Evolutionary conservation across 2,329 filamentous ascomycete species (phyloP).

Genomic region (Colletotrichum cuscutae): DNA sequence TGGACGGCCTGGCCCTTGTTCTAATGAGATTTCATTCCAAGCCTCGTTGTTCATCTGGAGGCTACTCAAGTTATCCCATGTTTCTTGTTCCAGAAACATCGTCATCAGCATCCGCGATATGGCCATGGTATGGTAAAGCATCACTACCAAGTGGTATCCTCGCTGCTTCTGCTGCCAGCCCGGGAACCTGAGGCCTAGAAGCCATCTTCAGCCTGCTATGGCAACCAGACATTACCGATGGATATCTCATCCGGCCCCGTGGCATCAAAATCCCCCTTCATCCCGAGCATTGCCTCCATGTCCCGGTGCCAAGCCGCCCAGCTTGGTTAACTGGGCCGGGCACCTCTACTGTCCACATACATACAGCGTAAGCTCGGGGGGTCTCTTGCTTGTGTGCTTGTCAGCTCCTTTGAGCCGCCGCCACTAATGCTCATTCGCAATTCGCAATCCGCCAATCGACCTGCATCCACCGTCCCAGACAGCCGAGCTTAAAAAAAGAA

Average conservation of each 20-base stretch:
- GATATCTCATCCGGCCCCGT: not conserved
- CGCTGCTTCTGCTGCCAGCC: not conserved
- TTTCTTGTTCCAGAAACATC: not conserved
- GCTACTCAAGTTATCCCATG: not conserved
- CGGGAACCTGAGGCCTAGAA: not conserved
- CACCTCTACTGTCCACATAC: not conserved
- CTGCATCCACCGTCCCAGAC: slow-evolving; percentile 28
- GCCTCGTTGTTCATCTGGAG: not conserved
- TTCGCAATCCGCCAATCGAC: slow-evolving; percentile 28
- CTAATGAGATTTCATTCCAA: slow-evolving; percentile 29
- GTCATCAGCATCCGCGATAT: not conserved
- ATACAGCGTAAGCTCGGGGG: too few relatives aligned
- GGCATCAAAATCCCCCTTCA: slow-evolving; percentile 9
- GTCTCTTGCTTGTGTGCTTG: not conserved
- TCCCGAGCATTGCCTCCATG: slow-evolving; percentile 24
- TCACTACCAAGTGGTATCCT: not conserved
- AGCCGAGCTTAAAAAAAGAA: slow-evolving; percentile 32
- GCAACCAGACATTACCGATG: not conserved
- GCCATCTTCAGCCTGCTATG: not conserved
- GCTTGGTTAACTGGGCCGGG: slow-evolving; percentile 1
- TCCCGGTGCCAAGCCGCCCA: slow-evolving; percentile 25
- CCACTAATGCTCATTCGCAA: not conserved
- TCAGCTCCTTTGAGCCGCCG: slow-evolving; percentile 30
- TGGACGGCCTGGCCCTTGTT: not conserved
- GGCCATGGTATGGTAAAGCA: not conserved